Conservation (phyloP, 75 land plant species). For the Picea sitchensis region DNA sequence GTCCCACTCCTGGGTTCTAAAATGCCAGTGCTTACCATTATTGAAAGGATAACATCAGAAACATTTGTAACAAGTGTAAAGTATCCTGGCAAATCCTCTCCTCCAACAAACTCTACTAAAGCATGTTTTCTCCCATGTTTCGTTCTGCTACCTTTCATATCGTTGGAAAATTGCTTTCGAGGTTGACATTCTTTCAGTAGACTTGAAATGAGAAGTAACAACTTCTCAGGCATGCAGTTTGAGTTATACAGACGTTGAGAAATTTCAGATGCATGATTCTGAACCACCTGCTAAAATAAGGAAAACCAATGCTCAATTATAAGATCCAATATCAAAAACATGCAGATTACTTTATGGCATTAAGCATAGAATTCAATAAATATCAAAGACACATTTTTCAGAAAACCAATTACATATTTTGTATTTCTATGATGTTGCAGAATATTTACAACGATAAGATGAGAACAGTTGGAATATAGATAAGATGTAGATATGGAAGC, state of each 20-base stretch:
- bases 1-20: not conserved
- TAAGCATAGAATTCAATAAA: too few relatives aligned
- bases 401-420: not conserved
- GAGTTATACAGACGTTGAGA: conserved; percentile 24
- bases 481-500: too few relatives aligned
- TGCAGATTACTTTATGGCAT: not conserved
- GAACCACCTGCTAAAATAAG: conserved; percentile 52
- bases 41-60: conserved; percentile 9
- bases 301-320: not conserved
- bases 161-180: conserved; percentile 10
- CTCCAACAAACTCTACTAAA: not conserved
- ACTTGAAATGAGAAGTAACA: conserved; percentile 55
- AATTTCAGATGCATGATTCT: conserved; percentile 33
- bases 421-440: not conserved
- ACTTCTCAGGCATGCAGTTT: conserved; percentile 47
- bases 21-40: conserved; percentile 29
- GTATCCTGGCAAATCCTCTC: conserved; percentile 1
- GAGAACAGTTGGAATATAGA: not conserved
- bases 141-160: not conserved
- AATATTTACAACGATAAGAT: not conserved
- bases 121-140: not conserved
- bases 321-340: not conserved
- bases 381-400: not conserved
- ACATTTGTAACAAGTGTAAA: conserved; percentile 21
- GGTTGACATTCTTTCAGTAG: conserved; percentile 57